Evolutionary conservation across 805 yeast species (phyloP).

Genomic region (Starmerella riodocensis): DNA sequence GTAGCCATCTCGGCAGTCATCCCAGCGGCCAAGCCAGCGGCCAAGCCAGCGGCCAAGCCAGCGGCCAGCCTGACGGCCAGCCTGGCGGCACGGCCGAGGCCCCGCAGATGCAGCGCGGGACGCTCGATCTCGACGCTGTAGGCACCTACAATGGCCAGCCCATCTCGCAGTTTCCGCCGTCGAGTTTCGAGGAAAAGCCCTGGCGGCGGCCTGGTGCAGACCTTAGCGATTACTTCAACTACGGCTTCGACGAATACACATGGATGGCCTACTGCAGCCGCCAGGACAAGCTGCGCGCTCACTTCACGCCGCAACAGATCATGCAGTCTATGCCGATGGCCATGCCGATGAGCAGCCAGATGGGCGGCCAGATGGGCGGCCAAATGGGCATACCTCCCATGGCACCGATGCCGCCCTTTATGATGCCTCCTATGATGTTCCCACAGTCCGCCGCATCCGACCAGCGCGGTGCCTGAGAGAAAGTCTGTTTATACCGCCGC

Average conservation of each 20-base stretch:
- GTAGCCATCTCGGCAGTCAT: too few relatives aligned
- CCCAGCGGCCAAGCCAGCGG: constrained; percentile 24
- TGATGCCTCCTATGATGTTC: constrained; percentile 23
- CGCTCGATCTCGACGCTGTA: constrained; percentile 56
- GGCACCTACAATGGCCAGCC: constrained; percentile 72
- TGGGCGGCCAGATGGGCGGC: constrained; percentile 13
- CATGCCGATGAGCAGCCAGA: constrained; percentile 19
- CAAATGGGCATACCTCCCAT: constrained; percentile 12
- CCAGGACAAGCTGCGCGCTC: constrained; percentile 69
- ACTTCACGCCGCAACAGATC: constrained; percentile 63
- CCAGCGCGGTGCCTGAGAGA: too few relatives aligned
- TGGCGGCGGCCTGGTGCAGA: constrained; percentile 98
- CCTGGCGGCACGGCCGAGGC: not conserved
- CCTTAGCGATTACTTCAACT: constrained; percentile 85
- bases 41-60: constrained; percentile 1
- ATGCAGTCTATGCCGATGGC: constrained; percentile 35
- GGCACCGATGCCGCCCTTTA: constrained; percentile 13
- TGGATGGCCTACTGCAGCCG: constrained; percentile 88
- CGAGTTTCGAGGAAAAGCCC: constrained; percentile 80
- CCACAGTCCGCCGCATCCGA: constrained; percentile 2
- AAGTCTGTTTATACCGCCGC: too few relatives aligned
- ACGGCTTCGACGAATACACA: constrained; percentile 89
- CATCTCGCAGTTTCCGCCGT: constrained; percentile 65
- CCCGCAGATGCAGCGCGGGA: constrained; percentile 21
- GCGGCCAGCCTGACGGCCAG: not conserved